phyloP scores from a whole-genome alignment of 768 basidiomycete species.

The Kockovaella imperatae region DNA sequence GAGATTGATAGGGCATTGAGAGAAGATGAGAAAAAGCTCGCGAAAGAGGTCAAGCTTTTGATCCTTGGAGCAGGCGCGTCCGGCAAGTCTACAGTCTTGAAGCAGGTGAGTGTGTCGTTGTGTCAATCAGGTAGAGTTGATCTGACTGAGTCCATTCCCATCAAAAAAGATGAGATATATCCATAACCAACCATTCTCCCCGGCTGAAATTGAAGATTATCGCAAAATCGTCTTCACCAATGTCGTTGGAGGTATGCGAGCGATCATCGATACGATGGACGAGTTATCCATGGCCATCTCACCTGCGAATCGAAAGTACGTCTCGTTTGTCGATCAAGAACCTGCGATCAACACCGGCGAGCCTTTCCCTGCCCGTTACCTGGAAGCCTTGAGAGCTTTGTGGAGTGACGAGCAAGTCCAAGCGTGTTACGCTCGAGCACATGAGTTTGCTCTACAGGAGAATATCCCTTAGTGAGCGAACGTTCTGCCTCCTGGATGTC shows the following conservation, averaged over 20 bases:
- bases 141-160: not conserved
- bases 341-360: conserved; percentile 71
- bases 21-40: conserved; percentile 64
- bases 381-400: conserved; percentile 59
- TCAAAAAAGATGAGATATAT: conserved; percentile 92
- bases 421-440: conserved; percentile 68
- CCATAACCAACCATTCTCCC: conserved; percentile 73
- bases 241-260: conserved; percentile 73
- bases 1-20: conserved; percentile 61
- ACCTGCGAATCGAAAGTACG: conserved; percentile 53
- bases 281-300: conserved; percentile 72
- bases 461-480: conserved; percentile 52
- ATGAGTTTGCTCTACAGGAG: conserved; percentile 85
- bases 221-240: conserved; percentile 84
- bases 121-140: conserved; percentile 56
- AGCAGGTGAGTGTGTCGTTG: not conserved
- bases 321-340: conserved; percentile 61
- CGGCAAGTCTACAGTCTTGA: conserved; percentile 73
- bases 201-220: conserved; percentile 75
- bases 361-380: conserved; percentile 63
- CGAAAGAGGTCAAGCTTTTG: conserved; percentile 58
- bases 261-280: conserved; percentile 78
- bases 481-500: not conserved
- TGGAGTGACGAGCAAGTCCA: conserved; percentile 74
- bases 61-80: conserved; percentile 88